phyloP scores from a whole-genome alignment of 805 yeast genomes.

The Ogataea degrootiae region DNA sequence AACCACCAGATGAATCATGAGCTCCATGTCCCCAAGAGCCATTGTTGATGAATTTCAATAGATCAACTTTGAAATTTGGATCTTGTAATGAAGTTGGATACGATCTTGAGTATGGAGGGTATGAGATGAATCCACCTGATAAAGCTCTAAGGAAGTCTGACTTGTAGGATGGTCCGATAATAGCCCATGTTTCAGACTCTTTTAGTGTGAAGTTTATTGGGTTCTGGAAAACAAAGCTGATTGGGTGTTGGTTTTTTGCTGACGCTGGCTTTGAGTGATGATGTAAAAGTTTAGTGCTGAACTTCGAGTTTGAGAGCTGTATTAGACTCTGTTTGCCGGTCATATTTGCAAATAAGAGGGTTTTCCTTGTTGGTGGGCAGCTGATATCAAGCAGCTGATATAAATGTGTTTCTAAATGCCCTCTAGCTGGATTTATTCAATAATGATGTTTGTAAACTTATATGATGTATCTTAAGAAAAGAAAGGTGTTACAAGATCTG shows the following conservation, averaged over 20 bases:
- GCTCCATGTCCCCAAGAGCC: constrained; percentile 33
- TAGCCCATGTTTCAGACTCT: constrained; percentile 44
- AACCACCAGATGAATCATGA: constrained; percentile 37
- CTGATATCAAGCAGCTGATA: too few species aligned
- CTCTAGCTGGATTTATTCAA: too few species aligned
- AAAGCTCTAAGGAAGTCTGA: constrained; percentile 49
- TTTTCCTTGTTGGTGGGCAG: too few species aligned
- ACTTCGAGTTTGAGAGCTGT: too few species aligned
- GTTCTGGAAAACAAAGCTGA: constrained; percentile 29
- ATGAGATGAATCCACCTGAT: constrained; percentile 49
- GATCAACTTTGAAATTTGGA: constrained; percentile 34
- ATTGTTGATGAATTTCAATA: constrained; percentile 34
- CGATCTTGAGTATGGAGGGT: constrained; percentile 47
- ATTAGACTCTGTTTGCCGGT: too few species aligned
- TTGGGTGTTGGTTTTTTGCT: background rate
- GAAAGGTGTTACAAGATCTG: too few species aligned
- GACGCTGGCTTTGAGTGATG: background rate
- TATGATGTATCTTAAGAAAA: too few species aligned
- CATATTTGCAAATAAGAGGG: too few species aligned
- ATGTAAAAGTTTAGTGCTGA: background rate
- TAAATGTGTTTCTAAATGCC: too few species aligned
- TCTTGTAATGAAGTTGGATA: constrained; percentile 53
- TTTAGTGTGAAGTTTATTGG: constrained; percentile 39
- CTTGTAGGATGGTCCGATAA: constrained; percentile 49
- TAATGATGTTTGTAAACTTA: too few species aligned